Evolutionary conservation across 768 basidiomycete genomes (phyloP).

Genomic region (Boletales sp.): DNA sequence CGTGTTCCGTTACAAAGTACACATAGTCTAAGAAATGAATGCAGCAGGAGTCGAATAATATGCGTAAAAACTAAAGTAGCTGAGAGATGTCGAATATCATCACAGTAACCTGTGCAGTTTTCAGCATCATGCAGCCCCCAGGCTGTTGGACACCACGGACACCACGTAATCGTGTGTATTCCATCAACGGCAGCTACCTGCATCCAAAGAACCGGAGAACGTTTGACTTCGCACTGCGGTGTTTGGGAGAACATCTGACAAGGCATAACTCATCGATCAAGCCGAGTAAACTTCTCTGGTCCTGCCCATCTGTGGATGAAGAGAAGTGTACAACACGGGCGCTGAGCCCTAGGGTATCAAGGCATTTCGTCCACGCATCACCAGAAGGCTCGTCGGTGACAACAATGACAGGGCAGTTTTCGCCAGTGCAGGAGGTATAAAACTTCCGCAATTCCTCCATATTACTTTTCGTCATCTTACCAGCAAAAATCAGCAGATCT

Average conservation of each 20-base stretch:
- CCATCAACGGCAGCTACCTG: constrained; percentile 3
- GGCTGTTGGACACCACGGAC: no score
- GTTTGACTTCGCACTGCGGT: background rate
- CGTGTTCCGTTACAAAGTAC: no score
- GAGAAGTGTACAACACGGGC: constrained; percentile 12
- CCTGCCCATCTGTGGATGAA: background rate
- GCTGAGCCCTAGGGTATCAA: constrained; percentile 9
- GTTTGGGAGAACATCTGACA: constrained; percentile 18
- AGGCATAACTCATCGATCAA: constrained; percentile 23
- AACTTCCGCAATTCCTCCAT: constrained; percentile 6
- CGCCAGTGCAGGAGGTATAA: constrained; percentile 18
- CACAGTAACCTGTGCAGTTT: no score
- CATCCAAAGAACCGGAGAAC: constrained; percentile 17
- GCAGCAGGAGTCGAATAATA: no score
- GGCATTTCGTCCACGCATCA: constrained; percentile 8
- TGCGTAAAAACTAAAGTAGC: no score
- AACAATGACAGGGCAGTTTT: constrained; percentile 23
- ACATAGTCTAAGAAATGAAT: no score
- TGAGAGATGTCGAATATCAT: no score
- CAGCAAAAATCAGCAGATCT: constrained; percentile 24
- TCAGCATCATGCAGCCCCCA: no score
- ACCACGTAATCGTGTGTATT: background rate
- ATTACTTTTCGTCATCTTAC: constrained; percentile 9
- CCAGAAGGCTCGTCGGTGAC: constrained; percentile 9
- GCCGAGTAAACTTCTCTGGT: constrained; percentile 1